Percentiles rank a stretch among this genome's conserved stretches.
Evolutionary conservation across 306 rosid genomes (phyloP).

Genomic region (Mimosa pudica): DNA sequence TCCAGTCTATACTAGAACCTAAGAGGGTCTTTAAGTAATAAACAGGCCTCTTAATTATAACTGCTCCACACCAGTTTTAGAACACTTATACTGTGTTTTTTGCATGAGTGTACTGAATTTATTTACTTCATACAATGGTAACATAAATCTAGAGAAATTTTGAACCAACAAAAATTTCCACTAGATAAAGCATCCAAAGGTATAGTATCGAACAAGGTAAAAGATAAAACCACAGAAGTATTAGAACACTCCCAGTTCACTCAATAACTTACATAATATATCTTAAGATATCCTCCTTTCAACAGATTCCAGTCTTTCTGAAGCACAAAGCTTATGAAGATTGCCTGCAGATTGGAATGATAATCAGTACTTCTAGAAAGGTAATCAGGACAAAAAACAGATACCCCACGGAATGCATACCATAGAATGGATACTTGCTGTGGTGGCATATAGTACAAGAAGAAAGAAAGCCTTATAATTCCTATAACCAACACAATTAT

Average conservation of each 20-base stretch:
- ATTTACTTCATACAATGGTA: background rate
- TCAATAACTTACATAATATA: constrained; percentile 3
- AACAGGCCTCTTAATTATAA: background rate
- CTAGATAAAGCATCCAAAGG: background rate
- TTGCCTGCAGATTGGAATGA: background rate
- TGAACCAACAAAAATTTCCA: background rate
- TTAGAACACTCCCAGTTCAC: background rate
- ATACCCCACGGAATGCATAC: constrained; percentile 44
- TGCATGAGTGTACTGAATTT: background rate
- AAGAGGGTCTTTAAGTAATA: background rate
- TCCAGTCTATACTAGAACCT: background rate
- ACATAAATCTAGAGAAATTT: background rate
- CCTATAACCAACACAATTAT: constrained; percentile 90
- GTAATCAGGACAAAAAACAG: background rate
- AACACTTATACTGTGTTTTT: background rate
- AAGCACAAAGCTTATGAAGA: background rate
- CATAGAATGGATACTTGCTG: constrained; percentile 85
- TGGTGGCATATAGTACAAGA: constrained; percentile 77
- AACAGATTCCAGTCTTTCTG: background rate
- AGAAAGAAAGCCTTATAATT: constrained; percentile 89
- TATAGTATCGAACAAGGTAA: background rate
- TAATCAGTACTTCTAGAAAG: background rate
- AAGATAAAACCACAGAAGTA: background rate
- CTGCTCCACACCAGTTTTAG: background rate
- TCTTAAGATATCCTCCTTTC: background rate